Percentiles rank a stretch among this genome's conserved stretches.
Conservation (phyloP, 2,329 filamentous ascomycete genomes). For the Biscogniauxia mediterranea region DNA sequence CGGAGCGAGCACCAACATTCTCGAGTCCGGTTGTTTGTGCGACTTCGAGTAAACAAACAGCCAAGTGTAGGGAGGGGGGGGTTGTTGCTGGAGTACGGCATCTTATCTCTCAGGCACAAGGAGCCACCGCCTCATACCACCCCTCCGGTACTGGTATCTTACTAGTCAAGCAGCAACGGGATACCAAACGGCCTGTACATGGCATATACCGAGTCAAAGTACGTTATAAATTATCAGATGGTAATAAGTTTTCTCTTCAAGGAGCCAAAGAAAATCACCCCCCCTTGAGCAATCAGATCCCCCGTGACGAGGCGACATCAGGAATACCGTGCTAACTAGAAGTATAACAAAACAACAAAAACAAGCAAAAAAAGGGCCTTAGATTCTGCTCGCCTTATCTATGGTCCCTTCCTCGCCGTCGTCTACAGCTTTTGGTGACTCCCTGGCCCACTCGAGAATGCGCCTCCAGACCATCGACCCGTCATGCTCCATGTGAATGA, state of each 20-base stretch:
- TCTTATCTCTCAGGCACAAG: neutral
- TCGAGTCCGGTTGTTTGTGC: neutral
- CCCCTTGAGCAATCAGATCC: neutral
- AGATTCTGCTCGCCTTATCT: neutral
- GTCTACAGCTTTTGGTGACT: neutral
- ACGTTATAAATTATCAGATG: no score
- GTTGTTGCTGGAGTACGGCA: neutral
- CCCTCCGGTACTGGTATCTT: neutral
- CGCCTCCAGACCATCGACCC: constrained; percentile 38
- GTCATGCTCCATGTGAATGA: constrained; percentile 35
- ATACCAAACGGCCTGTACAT: no score
- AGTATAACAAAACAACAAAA: neutral
- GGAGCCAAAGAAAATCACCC: neutral
- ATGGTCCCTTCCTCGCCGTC: no score
- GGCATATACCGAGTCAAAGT: no score
- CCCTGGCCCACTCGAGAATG: constrained; percentile 23
- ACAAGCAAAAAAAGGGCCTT: neutral
- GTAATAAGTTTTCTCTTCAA: neutral
- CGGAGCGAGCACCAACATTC: no score
- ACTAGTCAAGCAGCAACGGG: no score
- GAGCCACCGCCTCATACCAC: neutral
- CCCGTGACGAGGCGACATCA: neutral
- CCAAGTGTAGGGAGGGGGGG: neutral
- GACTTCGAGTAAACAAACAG: neutral
- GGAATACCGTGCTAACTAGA: neutral